These are phyloP conservation scores for Bjerkandera adusta DNA, from an alignment of 1,284 basidiomycete species.

Conservation along the genomic window DNA sequence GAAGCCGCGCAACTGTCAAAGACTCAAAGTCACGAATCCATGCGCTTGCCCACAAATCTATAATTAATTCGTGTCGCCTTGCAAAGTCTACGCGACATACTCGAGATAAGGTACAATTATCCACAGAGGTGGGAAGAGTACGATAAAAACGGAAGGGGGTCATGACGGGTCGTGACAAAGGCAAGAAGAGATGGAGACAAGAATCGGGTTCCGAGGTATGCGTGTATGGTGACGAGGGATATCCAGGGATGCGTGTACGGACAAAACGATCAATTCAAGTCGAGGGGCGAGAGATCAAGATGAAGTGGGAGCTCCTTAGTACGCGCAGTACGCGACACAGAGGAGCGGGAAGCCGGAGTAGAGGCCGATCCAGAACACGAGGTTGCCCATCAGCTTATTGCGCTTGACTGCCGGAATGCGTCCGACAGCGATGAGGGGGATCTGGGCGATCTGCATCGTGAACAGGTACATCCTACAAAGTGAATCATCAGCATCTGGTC, in stretches of 20 bases:
- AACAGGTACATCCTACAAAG: conserved; percentile 73
- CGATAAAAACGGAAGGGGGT: neutral
- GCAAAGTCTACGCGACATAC: too few species aligned
- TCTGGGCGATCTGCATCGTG: conserved; percentile 74
- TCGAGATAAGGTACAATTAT: too few species aligned
- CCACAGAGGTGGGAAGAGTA: too few species aligned
- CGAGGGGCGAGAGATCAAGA: too few species aligned
- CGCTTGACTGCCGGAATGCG: conserved; percentile 73
- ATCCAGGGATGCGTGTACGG: too few species aligned
- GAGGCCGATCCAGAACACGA: conserved; percentile 92
- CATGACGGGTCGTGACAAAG: neutral
- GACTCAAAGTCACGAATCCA: too few species aligned
- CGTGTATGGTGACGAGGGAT: too few species aligned
- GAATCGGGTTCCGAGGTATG: neutral
- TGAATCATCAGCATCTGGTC: neutral
- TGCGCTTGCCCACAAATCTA: too few species aligned
- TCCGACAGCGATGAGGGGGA: conserved; percentile 87
- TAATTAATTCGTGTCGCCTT: too few species aligned
- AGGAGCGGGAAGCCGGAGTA: conserved; percentile 92
- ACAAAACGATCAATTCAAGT: too few species aligned
- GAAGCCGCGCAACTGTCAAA: too few species aligned
- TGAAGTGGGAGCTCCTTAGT: conserved; percentile 36
- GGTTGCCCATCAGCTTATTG: conserved; percentile 77
- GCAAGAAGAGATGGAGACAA: neutral
- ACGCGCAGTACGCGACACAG: conserved; percentile 82